phyloP scores from a whole-genome alignment of 2,329 filamentous ascomycete species.

The Botryotinia narcissicola region DNA sequence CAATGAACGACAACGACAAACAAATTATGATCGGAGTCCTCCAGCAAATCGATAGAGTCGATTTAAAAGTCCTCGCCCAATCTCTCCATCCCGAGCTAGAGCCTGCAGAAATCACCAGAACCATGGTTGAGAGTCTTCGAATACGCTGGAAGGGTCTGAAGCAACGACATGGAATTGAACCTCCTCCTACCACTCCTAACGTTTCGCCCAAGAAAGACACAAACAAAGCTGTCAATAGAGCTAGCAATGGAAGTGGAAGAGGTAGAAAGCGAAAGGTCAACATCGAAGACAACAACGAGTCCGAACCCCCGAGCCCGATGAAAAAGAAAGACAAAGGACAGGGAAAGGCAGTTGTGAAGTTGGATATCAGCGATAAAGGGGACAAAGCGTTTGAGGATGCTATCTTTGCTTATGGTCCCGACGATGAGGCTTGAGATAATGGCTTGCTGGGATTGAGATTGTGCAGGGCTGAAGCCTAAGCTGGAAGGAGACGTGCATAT shows the following conservation, averaged over 20 bases:
- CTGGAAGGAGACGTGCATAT: not conserved
- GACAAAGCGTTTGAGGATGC: conserved; percentile 11
- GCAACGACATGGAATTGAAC: not conserved
- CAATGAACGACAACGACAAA: conserved; percentile 10
- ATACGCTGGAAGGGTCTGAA: conserved; percentile 1
- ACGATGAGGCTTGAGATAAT: not conserved
- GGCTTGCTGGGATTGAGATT: not conserved
- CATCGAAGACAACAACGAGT: not conserved
- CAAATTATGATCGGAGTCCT: not conserved
- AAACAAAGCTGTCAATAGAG: not conserved
- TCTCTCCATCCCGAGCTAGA: not conserved
- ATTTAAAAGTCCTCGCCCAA: not conserved
- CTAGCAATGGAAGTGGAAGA: not conserved
- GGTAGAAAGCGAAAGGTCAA: conserved; percentile 7
- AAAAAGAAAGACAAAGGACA: conserved; percentile 5
- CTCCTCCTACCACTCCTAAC: not conserved
- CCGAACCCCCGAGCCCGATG: not conserved
- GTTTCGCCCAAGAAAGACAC: not conserved
- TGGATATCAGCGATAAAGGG: not conserved
- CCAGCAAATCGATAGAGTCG: not conserved
- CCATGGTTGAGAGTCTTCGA: not conserved
- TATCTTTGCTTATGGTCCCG: not conserved
- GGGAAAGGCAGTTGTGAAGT: not conserved
- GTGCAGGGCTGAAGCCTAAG: conserved; percentile 6
- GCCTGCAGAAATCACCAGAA: not conserved